Conservation (phyloP, 208 protist genomes). For the Sergeia podlipaevii region DNA sequence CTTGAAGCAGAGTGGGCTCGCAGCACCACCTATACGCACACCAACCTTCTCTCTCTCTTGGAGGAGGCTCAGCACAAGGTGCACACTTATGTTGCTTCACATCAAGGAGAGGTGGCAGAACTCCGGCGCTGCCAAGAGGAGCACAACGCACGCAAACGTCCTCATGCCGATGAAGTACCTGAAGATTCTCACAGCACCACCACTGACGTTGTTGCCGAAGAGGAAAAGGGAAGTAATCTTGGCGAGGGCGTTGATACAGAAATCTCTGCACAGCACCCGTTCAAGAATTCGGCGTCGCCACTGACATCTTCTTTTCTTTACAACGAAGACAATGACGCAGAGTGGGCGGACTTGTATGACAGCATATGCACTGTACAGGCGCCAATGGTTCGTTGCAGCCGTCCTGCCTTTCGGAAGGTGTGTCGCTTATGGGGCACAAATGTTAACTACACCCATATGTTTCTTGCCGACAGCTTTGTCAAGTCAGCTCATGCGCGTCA, state of each 20-base stretch:
- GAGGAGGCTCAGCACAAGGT: slow-evolving; percentile 16
- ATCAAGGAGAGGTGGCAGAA: not conserved
- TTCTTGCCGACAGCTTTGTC: slow-evolving; percentile 82
- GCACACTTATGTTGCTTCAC: not conserved
- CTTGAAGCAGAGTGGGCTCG: slow-evolving; percentile 3
- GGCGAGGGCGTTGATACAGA: not conserved
- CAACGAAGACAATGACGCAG: too few relatives aligned
- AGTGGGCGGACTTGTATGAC: slow-evolving; percentile 2
- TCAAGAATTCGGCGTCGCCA: not conserved
- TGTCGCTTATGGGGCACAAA: slow-evolving; percentile 69
- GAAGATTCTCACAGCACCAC: too few relatives aligned
- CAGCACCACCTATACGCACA: slow-evolving; percentile 22
- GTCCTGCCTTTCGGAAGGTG: slow-evolving; percentile 77
- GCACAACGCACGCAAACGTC: too few relatives aligned
- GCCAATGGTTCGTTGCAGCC: slow-evolving; percentile 93
- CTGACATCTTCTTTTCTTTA: too few relatives aligned
- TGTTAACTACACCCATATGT: slow-evolving; percentile 92
- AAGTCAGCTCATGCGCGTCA: slow-evolving; percentile 63
- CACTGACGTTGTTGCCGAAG: too few relatives aligned
- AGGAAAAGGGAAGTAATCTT: too few relatives aligned
- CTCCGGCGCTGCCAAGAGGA: not conserved
- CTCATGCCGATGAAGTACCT: too few relatives aligned
- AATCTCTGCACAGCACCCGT: not conserved
- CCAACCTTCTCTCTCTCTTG: slow-evolving; percentile 31
- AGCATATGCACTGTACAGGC: slow-evolving; percentile 73